These are phyloP conservation scores for Thelonectria blattea DNA, from an alignment of 2,329 filamentous ascomycete genomes.

Conservation along the genomic window DNA sequence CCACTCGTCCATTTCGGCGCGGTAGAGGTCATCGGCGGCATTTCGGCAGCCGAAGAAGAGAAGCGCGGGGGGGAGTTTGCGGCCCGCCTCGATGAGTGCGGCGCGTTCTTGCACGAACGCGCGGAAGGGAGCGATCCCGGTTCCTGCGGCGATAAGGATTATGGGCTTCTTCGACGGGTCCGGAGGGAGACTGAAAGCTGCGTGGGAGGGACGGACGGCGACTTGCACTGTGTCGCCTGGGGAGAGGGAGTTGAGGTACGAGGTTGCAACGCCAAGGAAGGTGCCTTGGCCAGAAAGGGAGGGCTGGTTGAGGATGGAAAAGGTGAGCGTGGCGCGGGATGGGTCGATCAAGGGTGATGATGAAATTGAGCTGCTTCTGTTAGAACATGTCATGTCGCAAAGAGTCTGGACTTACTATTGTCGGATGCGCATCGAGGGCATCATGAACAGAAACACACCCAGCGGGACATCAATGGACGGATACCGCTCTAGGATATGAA, in stretches of 20 bases:
- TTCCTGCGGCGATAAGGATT: slow-evolving; percentile 57
- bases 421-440: slow-evolving; percentile 77
- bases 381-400: slow-evolving; percentile 48
- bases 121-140: slow-evolving; percentile 66
- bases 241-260: slow-evolving; percentile 59
- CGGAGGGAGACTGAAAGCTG: slow-evolving; percentile 56
- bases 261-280: slow-evolving; percentile 64
- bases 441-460: slow-evolving; percentile 69
- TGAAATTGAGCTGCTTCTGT: slow-evolving; percentile 63
- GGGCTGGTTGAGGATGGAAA: slow-evolving; percentile 65
- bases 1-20: slow-evolving; percentile 62
- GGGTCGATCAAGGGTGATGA: slow-evolving; percentile 69
- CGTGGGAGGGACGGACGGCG: slow-evolving; percentile 49
- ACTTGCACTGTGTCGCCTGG: slow-evolving; percentile 53
- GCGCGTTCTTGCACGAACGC: slow-evolving; percentile 68
- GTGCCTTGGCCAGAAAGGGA: slow-evolving; percentile 55
- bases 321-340: slow-evolving; percentile 67
- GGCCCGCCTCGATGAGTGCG: slow-evolving; percentile 53
- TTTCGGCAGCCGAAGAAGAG: slow-evolving; percentile 68
- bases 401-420: slow-evolving; percentile 60
- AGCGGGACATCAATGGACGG: slow-evolving; percentile 65
- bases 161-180: slow-evolving; percentile 53
- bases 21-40: slow-evolving; percentile 33
- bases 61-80: slow-evolving; percentile 61
- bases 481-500: slow-evolving; percentile 72